Conservation (phyloP, 2,329 filamentous ascomycete species). For the Colletotrichum incanum region DNA sequence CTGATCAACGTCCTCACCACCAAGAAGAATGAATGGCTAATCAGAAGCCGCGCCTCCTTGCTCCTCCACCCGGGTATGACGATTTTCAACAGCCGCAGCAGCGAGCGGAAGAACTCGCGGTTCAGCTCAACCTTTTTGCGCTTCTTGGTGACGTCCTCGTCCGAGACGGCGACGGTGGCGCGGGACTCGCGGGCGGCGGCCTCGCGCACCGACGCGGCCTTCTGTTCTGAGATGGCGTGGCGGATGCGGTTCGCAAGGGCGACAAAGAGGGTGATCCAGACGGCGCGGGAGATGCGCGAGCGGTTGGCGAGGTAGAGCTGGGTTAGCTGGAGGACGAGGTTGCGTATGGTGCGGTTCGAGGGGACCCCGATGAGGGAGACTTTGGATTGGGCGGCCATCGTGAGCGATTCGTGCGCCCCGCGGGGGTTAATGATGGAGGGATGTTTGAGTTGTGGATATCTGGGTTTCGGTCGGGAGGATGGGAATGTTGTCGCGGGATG, state of each 20-base stretch:
- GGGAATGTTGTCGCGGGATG: neutral
- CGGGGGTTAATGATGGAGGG: neutral
- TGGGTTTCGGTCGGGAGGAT: neutral
- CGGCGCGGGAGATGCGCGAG: slow-evolving; percentile 84
- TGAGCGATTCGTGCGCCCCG: slow-evolving; percentile 34
- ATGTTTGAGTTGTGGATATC: neutral
- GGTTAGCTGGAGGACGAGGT: slow-evolving; percentile 77
- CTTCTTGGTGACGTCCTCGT: slow-evolving; percentile 54
- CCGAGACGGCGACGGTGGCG: slow-evolving; percentile 63
- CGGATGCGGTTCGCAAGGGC: slow-evolving; percentile 90
- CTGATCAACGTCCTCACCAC: slow-evolving; percentile 93
- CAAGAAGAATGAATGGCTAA: slow-evolving; percentile 94
- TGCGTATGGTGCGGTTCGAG: slow-evolving; percentile 75
- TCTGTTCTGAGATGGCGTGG: slow-evolving; percentile 93
- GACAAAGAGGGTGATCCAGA: slow-evolving; percentile 87
- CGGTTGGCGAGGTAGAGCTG: slow-evolving; percentile 84
- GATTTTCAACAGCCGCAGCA: slow-evolving; percentile 85
- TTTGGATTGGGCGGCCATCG: slow-evolving; percentile 85
- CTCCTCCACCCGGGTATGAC: slow-evolving; percentile 92
- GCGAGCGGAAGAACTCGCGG: slow-evolving; percentile 82
- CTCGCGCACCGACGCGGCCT: slow-evolving; percentile 82
- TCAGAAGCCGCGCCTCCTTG: slow-evolving; percentile 87
- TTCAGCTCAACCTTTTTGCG: slow-evolving; percentile 93
- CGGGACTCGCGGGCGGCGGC: slow-evolving; percentile 68
- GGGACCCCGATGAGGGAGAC: slow-evolving; percentile 64